Evolutionary conservation across 805 yeast species (phyloP).

Genomic region (Komagataella phaffii): DNA sequence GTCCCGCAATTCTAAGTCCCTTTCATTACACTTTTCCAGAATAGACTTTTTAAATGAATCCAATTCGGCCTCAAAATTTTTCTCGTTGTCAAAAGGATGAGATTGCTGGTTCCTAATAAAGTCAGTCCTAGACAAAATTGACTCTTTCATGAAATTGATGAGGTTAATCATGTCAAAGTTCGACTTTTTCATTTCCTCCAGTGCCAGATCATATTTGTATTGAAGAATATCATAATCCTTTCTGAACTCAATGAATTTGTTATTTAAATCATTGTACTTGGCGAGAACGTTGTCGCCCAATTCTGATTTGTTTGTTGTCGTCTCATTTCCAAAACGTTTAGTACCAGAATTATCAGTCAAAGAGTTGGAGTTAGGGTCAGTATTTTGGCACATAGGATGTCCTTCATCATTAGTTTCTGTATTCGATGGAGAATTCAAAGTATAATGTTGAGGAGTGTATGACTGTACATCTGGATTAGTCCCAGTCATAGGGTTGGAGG

Average conservation of each 20-base stretch:
- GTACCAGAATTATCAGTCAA: neutral
- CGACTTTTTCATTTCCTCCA: constrained; percentile 32
- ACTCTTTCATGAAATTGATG: constrained; percentile 24
- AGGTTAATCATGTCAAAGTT: constrained; percentile 40
- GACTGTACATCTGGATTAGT: neutral
- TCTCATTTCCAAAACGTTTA: neutral
- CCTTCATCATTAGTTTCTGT: neutral
- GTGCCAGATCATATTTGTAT: constrained; percentile 31
- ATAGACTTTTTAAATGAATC: constrained; percentile 14
- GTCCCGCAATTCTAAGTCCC: constrained; percentile 2
- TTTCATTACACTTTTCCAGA: constrained; percentile 8
- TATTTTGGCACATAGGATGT: neutral
- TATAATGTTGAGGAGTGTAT: neutral
- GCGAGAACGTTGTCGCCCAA: neutral
- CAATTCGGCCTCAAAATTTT: constrained; percentile 8
- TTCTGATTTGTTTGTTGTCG: neutral
- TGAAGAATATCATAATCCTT: constrained; percentile 29
- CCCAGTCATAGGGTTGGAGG: neutral
- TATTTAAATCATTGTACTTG: constrained; percentile 21
- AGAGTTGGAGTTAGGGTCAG: neutral
- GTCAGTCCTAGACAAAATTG: neutral
- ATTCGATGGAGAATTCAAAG: neutral
- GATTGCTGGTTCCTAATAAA: neutral
- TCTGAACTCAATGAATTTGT: constrained; percentile 21
- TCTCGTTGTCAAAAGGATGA: neutral